These are phyloP conservation scores for Trichoderma hamatum DNA, from an alignment of 2,329 filamentous ascomycete genomes.

Conservation along the genomic window DNA sequence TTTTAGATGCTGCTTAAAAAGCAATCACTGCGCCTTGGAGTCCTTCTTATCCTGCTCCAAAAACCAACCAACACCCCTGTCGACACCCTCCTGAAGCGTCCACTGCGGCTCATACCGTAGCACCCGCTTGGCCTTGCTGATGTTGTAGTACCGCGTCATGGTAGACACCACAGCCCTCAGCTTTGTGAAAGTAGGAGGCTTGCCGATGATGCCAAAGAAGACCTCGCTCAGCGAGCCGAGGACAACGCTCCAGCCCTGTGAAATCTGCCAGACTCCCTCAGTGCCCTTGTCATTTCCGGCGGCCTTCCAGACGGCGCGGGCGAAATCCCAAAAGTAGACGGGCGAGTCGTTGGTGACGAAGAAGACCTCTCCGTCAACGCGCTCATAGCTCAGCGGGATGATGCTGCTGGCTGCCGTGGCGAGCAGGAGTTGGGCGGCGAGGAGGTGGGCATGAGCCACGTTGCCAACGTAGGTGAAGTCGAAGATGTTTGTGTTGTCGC, in stretches of 20 bases:
- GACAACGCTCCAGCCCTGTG: slow-evolving; percentile 53
- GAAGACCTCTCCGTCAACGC: slow-evolving; percentile 83
- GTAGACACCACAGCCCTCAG: slow-evolving; percentile 67
- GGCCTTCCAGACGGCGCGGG: slow-evolving; percentile 73
- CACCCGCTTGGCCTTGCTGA: slow-evolving; percentile 71
- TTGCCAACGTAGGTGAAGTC: slow-evolving; percentile 68
- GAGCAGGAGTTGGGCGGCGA: slow-evolving; percentile 75
- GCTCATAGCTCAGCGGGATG: slow-evolving; percentile 69
- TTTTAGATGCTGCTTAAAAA: neutral
- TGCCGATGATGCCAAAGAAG: slow-evolving; percentile 52
- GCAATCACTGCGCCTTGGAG: slow-evolving; percentile 32
- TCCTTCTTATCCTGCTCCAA: slow-evolving; percentile 52
- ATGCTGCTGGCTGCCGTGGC: slow-evolving; percentile 57
- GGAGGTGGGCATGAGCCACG: slow-evolving; percentile 75
- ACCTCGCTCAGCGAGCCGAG: slow-evolving; percentile 59
- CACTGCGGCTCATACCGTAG: slow-evolving; percentile 72
- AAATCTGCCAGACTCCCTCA: slow-evolving; percentile 58
- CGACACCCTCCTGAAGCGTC: slow-evolving; percentile 65
- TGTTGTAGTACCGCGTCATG: slow-evolving; percentile 79
- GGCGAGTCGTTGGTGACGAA: slow-evolving; percentile 89
- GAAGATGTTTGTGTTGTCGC: slow-evolving; percentile 66
- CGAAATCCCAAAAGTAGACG: slow-evolving; percentile 89
- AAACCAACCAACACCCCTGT: slow-evolving; percentile 57
- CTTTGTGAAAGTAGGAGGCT: slow-evolving; percentile 60
- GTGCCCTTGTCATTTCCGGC: slow-evolving; percentile 57